Evolutionary conservation across 768 basidiomycete genomes (phyloP).

Genomic region (Suillus subalutaceus): DNA sequence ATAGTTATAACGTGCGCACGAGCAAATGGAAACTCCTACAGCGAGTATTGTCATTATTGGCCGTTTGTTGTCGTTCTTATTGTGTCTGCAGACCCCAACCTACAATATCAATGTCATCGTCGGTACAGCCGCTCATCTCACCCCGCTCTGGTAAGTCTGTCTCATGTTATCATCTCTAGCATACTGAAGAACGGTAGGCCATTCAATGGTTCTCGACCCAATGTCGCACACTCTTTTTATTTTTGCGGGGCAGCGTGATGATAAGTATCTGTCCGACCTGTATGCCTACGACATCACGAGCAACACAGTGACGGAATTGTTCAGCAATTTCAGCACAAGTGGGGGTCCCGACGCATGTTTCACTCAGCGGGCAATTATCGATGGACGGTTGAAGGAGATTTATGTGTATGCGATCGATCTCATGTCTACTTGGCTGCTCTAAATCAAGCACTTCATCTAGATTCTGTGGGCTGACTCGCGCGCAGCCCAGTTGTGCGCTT

Average conservation of each 20-base stretch:
- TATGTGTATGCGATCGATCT: slow-evolving; percentile 58
- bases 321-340: slow-evolving; percentile 57
- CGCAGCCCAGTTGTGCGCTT: slow-evolving; percentile 38
- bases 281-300: slow-evolving; percentile 67
- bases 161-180: background rate
- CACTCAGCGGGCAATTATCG: slow-evolving; percentile 74
- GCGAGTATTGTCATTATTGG: slow-evolving; percentile 44
- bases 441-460: slow-evolving; percentile 33
- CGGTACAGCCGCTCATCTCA: slow-evolving; percentile 49
- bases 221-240: slow-evolving; percentile 61
- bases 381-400: slow-evolving; percentile 62
- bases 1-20: slow-evolving; percentile 66
- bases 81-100: slow-evolving; percentile 23
- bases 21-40: slow-evolving; percentile 71
- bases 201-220: slow-evolving; percentile 82
- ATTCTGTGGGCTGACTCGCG: slow-evolving; percentile 62
- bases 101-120: slow-evolving; percentile 10
- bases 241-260: slow-evolving; percentile 73
- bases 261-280: slow-evolving; percentile 75
- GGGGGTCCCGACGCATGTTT: slow-evolving; percentile 76
- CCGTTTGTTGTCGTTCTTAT: background rate
- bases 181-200: slow-evolving; percentile 45
- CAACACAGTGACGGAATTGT: slow-evolving; percentile 61
- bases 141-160: slow-evolving; percentile 58
- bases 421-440: background rate